Evolutionary conservation across 495 filamentous ascomycete species (phyloP).

Genomic region (Cercophora scortea): DNA sequence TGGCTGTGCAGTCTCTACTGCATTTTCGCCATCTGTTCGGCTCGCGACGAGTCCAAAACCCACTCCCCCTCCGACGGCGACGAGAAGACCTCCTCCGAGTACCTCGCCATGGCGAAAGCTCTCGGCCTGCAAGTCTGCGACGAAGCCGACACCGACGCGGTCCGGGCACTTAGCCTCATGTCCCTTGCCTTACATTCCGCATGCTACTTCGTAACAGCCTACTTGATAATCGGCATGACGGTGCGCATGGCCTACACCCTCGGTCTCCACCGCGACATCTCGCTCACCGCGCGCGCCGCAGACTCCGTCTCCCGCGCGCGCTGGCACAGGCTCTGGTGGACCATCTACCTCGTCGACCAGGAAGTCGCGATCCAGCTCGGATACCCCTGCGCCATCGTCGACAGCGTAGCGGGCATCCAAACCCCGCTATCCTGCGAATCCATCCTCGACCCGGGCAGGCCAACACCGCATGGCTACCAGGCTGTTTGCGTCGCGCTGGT

Average conservation of each 20-base stretch:
- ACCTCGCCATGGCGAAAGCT: constrained; percentile 2
- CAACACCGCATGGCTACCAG: constrained; percentile 1
- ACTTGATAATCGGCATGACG: constrained; percentile 1
- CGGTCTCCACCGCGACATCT: constrained; percentile 3
- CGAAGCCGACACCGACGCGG: constrained; percentile 1
- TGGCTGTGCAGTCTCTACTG: constrained; percentile 5
- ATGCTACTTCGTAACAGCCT: constrained; percentile 1
- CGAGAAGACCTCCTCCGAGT: neutral
- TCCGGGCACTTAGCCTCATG: neutral
- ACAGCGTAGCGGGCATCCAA: constrained; percentile 1
- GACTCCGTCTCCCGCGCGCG: constrained; percentile 5
- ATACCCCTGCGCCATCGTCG: constrained; percentile 5
- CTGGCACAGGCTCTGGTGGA: constrained; percentile 2
- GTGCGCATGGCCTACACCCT: constrained; percentile 5
- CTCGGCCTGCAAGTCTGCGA: constrained; percentile 1
- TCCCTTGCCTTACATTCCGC: constrained; percentile 1
- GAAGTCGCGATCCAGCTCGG: constrained; percentile 4
- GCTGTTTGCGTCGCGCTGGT: neutral
- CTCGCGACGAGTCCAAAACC: neutral
- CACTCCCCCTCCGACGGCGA: neutral
- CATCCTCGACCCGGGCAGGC: constrained; percentile 1
- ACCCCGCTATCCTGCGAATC: neutral
- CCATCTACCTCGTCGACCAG: constrained; percentile 6
- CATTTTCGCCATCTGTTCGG: constrained; percentile 6
- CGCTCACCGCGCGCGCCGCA: neutral